Evolutionary conservation across 768 basidiomycete genomes (phyloP).

Genomic region (Macrocybe gigantea): DNA sequence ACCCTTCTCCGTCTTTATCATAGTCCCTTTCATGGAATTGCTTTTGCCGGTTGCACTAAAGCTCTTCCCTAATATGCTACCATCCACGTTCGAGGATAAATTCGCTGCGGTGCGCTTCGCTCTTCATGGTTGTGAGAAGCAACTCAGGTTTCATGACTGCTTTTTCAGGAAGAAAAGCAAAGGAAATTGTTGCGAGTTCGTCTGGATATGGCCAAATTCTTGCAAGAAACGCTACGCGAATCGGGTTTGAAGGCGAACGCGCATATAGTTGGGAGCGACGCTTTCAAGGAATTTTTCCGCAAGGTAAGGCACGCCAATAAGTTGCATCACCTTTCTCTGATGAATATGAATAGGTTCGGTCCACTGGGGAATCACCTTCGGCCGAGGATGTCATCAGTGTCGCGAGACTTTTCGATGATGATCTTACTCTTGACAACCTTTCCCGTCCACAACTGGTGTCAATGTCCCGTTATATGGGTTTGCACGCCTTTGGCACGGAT

Average conservation of each 20-base stretch:
- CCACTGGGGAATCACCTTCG: slow-evolving; percentile 92
- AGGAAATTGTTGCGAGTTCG: slow-evolving; percentile 92
- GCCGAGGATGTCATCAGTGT: slow-evolving; percentile 87
- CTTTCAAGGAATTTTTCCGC: slow-evolving; percentile 99
- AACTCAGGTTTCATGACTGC: background rate
- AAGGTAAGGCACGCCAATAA: slow-evolving; percentile 48
- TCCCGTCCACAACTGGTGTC: slow-evolving; percentile 97
- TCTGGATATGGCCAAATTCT: slow-evolving; percentile 98
- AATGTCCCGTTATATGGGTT: slow-evolving; percentile 96
- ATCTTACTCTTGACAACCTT: slow-evolving; percentile 95
- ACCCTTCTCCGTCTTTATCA: slow-evolving; percentile 90
- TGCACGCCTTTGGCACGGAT: slow-evolving; percentile 98
- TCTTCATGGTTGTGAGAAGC: too few relatives aligned
- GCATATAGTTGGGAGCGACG: slow-evolving; percentile 90
- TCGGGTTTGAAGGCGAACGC: slow-evolving; percentile 88
- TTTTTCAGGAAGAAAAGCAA: slow-evolving; percentile 90
- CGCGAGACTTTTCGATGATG: slow-evolving; percentile 95
- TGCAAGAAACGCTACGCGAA: slow-evolving; percentile 95
- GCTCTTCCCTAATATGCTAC: slow-evolving; percentile 98
- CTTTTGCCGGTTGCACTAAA: slow-evolving; percentile 94
- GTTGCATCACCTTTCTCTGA: background rate
- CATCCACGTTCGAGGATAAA: slow-evolving; percentile 97
- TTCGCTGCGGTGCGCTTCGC: slow-evolving; percentile 65
- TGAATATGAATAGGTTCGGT: slow-evolving; percentile 56
- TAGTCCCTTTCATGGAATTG: slow-evolving; percentile 98